Base-by-base conservation (phyloP, 257 asterid species). In the Misopates orontium region DNA sequence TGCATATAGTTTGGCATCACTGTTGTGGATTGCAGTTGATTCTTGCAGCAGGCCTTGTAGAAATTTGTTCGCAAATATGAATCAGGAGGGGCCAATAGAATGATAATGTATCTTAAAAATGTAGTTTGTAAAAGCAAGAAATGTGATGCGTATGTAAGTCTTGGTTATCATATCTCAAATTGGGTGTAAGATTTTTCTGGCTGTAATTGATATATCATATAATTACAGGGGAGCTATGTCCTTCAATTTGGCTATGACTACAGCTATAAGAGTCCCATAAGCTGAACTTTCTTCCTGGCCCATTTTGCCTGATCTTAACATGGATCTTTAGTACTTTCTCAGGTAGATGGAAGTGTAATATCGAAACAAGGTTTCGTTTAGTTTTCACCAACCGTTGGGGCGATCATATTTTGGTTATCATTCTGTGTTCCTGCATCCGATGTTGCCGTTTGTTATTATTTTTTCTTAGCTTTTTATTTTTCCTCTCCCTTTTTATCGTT, bases 341-440 rank as follows among this genome's bases (percentile, higher is more conserved):
- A 91, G 98, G 98, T 91, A 11, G 96, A 91, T 73, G 95, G 95
- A 78, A 91, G 95, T 64, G 80, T 89, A 40, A 95, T 79, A 24
- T 78, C 95, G 42, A 89, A 91, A 73, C 98, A 86, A 81, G 95
- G 98, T 8, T 89, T 68, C 90, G 92, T 19, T 82, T 91, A 55
- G 85, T 91, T 53, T 87, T 89, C 81, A 85, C 87, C 0, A 96
- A 91, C 72, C 92, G 98, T 67, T 89, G 95, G 3, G 81, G 96
- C 36, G 82, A 85, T 89, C 77, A 89, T 89, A 78, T 88, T 77
- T 62, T 84, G 98, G 48, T 76, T 89, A 73, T 91, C 98, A 74
- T 94, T 91, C 53, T 48, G 91, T 60, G 66, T 60, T 56, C 25
- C 20, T 59, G 56, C 17, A 16, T 54, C 60, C 42, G 47, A 16